These are phyloP conservation scores for Odonthalia washingtoniensis DNA, from an alignment of 31 red algal genomes.

Conservation along the genomic window DNA sequence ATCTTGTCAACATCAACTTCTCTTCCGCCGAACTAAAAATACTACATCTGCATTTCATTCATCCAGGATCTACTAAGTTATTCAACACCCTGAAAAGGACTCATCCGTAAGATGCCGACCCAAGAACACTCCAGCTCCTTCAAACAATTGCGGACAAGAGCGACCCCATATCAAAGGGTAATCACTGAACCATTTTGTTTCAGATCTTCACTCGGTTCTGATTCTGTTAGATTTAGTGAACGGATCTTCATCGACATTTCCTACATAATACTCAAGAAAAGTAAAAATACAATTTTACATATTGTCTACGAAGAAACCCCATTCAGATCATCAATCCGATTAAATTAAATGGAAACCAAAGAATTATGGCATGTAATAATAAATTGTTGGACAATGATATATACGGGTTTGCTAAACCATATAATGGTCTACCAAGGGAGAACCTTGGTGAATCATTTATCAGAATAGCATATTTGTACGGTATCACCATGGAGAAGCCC, in stretches of 20 bases:
- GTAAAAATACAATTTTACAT: too few relatives aligned
- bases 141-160: background rate
- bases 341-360: background rate
- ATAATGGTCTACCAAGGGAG: constrained; percentile 51
- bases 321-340: background rate
- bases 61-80: constrained; percentile 28
- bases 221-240: constrained; percentile 12
- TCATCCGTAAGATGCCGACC: background rate
- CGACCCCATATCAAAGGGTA: constrained; percentile 39
- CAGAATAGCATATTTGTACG: constrained; percentile 1
- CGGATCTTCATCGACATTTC: too few relatives aligned
- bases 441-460: constrained; percentile 7
- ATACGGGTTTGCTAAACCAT: constrained; percentile 37
- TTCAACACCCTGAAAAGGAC: constrained; percentile 17
- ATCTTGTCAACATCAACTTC: too few relatives aligned
- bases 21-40: too few relatives aligned
- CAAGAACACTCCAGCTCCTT: background rate
- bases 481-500: background rate
- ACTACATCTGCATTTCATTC: too few relatives aligned
- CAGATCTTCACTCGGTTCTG: constrained; percentile 27
- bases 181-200: constrained; percentile 17
- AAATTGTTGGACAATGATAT: constrained; percentile 3
- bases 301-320: too few relatives aligned
- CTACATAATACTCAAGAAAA: too few relatives aligned
- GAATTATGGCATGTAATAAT: background rate